Evolutionary conservation across 345 rosid species (phyloP).

Genomic region (Citrus cavaleriei): DNA sequence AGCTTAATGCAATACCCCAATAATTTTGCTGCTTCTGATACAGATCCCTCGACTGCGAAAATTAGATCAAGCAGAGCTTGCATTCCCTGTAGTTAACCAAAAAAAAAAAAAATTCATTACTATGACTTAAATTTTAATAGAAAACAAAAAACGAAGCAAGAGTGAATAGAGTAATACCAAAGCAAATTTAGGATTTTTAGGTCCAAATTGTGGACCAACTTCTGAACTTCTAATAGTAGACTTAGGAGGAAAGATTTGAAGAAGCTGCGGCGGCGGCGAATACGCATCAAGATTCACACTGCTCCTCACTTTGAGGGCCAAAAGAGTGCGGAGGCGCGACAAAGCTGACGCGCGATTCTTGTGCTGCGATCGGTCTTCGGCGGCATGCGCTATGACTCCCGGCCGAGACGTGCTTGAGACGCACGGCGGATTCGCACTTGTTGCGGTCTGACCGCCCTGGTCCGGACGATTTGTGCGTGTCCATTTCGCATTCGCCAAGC

Average conservation of each 20-base stretch:
- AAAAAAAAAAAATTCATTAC: no score
- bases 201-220: slow-evolving; percentile 81
- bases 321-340: slow-evolving; percentile 23
- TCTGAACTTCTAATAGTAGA: slow-evolving; percentile 62
- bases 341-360: slow-evolving; percentile 36
- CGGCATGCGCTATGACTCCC: slow-evolving; percentile 80
- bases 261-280: slow-evolving; percentile 74
- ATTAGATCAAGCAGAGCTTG: slow-evolving; percentile 21
- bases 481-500: slow-evolving; percentile 70
- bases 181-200: slow-evolving; percentile 79
- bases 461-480: slow-evolving; percentile 68
- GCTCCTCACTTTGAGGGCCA: slow-evolving; percentile 86
- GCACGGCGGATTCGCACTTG: slow-evolving; percentile 90
- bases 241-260: slow-evolving; percentile 78
- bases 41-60: slow-evolving; percentile 71
- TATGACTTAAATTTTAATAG: no score
- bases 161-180: slow-evolving; percentile 33
- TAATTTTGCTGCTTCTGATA: no score
- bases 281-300: slow-evolving; percentile 49
- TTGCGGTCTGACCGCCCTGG: slow-evolving; percentile 98
- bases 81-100: no score
- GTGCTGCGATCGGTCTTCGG: slow-evolving; percentile 91
- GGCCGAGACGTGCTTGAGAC: slow-evolving; percentile 79
- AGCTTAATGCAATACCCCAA: no score
- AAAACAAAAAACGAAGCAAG: neutral